These are phyloP conservation scores for Phytophthora pinifolia DNA, from an alignment of 352 stramenopile genomes.

Conservation along the genomic window DNA sequence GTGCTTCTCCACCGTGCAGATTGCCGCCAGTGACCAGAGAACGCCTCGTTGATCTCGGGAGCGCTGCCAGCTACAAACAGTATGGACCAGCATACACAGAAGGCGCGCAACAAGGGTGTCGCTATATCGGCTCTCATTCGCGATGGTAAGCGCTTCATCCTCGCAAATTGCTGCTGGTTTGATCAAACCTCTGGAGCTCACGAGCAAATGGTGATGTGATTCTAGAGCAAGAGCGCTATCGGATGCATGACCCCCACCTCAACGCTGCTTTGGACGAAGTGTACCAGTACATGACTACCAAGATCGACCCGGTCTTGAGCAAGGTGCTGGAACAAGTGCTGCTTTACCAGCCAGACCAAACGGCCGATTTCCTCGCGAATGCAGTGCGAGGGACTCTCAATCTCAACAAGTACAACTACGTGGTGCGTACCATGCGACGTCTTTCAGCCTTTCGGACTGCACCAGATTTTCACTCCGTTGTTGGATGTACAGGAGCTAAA, in stretches of 20 bases:
- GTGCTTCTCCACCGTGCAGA: background rate
- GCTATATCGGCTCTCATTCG: conserved; percentile 49
- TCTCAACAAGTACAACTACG: conserved; percentile 72
- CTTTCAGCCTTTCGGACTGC: background rate
- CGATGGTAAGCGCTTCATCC: conserved; percentile 33
- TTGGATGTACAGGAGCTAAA: conserved; percentile 47
- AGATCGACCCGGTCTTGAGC: conserved; percentile 62
- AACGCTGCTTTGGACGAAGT: conserved; percentile 48
- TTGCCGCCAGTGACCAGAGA: background rate
- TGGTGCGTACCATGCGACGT: conserved; percentile 32
- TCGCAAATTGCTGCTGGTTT: background rate
- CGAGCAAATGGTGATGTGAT: background rate
- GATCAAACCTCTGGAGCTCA: background rate
- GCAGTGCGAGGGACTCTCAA: conserved; percentile 67
- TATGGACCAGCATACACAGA: conserved; percentile 40
- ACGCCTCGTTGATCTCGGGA: background rate
- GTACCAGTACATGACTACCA: conserved; percentile 74
- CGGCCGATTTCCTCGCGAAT: conserved; percentile 67
- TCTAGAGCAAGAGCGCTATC: conserved; percentile 67
- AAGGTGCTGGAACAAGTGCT: conserved; percentile 67
- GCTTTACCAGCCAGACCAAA: conserved; percentile 76
- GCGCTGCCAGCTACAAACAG: background rate
- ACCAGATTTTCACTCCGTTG: background rate
- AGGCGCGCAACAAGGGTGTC: conserved; percentile 58
- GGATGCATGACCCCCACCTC: conserved; percentile 51